Evolutionary conservation across 106 monocot genomes (phyloP).

Genomic region (Platanthera zijinensis): DNA sequence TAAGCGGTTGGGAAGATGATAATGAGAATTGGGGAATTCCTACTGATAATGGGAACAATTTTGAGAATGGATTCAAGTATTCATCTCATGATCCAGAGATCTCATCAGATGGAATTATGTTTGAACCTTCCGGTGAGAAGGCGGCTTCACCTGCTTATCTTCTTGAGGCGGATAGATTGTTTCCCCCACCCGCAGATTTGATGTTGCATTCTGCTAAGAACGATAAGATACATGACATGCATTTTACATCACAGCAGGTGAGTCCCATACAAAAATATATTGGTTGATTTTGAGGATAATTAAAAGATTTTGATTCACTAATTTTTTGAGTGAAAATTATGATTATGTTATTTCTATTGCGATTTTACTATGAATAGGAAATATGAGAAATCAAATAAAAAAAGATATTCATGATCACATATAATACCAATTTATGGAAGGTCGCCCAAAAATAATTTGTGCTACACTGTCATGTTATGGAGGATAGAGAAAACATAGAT

Average conservation of each 20-base stretch:
- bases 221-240: conserved; percentile 14
- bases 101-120: background rate
- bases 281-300: background rate
- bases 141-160: conserved; percentile 10
- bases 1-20: conserved; percentile 10
- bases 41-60: background rate
- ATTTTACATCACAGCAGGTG: conserved; percentile 11
- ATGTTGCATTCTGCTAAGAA: conserved; percentile 21
- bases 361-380: background rate
- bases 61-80: conserved; percentile 12
- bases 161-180: conserved; percentile 3
- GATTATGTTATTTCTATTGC: background rate
- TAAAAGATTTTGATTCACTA: conserved; percentile 2
- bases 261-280: background rate
- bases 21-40: background rate
- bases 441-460: too few species aligned
- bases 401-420: too few species aligned
- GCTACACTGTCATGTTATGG: too few species aligned
- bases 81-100: conserved; percentile 14
- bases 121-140: background rate
- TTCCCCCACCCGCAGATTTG: conserved; percentile 29
- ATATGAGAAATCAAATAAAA: too few species aligned
- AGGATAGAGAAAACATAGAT: too few species aligned
- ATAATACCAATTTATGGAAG: too few species aligned
- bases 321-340: background rate